Percentiles rank a stretch among this genome's conserved stretches.
These are phyloP conservation scores for Rhodotorula mucilaginosa DNA, from an alignment of 1,284 basidiomycete genomes.

Conservation along the genomic window DNA sequence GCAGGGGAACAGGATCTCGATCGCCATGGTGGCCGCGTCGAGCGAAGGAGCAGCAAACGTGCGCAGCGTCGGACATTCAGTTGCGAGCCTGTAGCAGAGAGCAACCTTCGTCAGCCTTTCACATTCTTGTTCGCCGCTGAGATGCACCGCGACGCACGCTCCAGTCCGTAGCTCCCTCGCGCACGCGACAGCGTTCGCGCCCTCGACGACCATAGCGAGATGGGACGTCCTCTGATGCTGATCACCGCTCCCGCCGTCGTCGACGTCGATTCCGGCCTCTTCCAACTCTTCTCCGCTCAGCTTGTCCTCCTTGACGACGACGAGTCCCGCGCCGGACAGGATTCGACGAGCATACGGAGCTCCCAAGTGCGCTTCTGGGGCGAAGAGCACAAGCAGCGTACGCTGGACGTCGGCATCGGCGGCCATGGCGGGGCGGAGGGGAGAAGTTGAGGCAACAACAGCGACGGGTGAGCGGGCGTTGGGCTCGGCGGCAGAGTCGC, in stretches of 20 bases:
- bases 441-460: background rate
- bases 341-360: background rate
- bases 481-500: background rate
- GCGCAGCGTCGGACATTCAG: constrained; percentile 3
- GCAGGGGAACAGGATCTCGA: constrained; percentile 22
- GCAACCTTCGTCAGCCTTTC: background rate
- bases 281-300: constrained; percentile 21
- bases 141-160: background rate
- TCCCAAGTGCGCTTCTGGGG: background rate
- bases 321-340: constrained; percentile 11
- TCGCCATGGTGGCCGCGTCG: constrained; percentile 18
- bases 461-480: background rate
- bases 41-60: constrained; percentile 17
- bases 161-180: constrained; percentile 10
- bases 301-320: background rate
- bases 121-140: background rate
- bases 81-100: background rate
- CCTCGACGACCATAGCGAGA: constrained; percentile 13
- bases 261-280: constrained; percentile 30
- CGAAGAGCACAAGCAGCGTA: constrained; percentile 21
- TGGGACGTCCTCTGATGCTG: background rate
- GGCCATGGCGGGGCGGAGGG: background rate
- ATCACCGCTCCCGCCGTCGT: background rate
- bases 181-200: constrained; percentile 3
- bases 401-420: constrained; percentile 2